Evolutionary conservation across 805 yeast species (phyloP), one percentile per base, ranked within the genome.

Genomic region (Nakazawaea wickerhamii): DNA sequence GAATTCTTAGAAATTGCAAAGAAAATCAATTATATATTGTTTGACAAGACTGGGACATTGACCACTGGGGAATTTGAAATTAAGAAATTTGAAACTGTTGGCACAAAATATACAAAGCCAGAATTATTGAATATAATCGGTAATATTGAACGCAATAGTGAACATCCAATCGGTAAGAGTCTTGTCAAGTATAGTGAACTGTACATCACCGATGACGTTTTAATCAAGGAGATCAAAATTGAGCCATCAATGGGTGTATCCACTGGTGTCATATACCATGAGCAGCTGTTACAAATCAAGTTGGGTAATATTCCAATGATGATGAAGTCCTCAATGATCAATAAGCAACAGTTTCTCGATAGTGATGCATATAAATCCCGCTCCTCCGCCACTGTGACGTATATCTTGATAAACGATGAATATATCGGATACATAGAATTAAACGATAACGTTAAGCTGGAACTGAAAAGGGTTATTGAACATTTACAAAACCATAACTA

Each of bases 21-120:
- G 53, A 64, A 71, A 15, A 68, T 87, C 30, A 73, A 79, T 48
- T 71, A 77, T 10, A 77, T 88, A 21, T 68, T 93, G 23, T 91
- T 93, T 59, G 99, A 93, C 63, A 93, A 93, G 62, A 93, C 99
- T 0, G 99, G 99, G 3, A 93, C 99, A 0, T 67, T 93, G 34
- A 95, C 99, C 0, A 68, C 82, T 0, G 99, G 99, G 11, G 67
- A 74, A 33, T 84, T 93, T 93, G 61, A 57, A 30, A 46, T 75
- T 13, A 50, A 51, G 2, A 46, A 52, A 14, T 56, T 61, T 36
- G 8, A 49, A 19, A 14, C 19, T 27, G 34, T n/a, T 13, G 26
- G 19, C 13, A 17, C 19, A 10, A 30, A 18, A 31, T 34, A 37
- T 28, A 30, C 38, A 10, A 25, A 26, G 3, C 15, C 22, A 9